These are phyloP conservation scores for Cordia subcordata DNA, from an alignment of 257 asterid genomes.

Conservation along the genomic window DNA sequence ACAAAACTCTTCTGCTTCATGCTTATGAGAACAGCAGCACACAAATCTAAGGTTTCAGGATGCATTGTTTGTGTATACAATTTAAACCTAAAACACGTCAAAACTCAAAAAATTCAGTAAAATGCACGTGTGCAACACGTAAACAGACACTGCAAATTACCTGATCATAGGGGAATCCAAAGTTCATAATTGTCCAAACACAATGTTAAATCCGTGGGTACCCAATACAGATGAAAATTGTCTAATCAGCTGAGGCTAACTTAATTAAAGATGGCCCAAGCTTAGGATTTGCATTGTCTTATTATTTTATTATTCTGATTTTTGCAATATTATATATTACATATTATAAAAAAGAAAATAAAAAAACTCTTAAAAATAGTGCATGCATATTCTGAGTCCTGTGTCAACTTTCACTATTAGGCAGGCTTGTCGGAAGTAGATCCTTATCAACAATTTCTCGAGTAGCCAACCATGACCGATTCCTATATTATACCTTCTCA, in stretches of 20 bases:
- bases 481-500: not conserved
- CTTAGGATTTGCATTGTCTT: too few species aligned
- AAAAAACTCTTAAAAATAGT: not conserved
- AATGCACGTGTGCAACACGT: slow-evolving; percentile 27
- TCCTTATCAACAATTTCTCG: slow-evolving; percentile 7
- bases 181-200: slow-evolving; percentile 1
- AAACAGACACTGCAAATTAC: slow-evolving; percentile 12
- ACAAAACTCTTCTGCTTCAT: too few species aligned
- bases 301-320: too few species aligned
- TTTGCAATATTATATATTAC: too few species aligned
- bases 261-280: not conserved
- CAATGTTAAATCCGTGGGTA: too few species aligned
- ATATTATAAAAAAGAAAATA: too few species aligned
- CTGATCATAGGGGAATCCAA: slow-evolving; percentile 32
- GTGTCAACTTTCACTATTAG: not conserved
- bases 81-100: slow-evolving; percentile 18
- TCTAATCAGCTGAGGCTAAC: not conserved
- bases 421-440: slow-evolving; percentile 5
- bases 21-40: slow-evolving; percentile 2
- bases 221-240: too few species aligned
- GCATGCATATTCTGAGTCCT: not conserved
- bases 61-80: not conserved
- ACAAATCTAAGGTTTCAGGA: slow-evolving; percentile 1
- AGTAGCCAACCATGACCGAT: not conserved
- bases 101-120: slow-evolving; percentile 30